A percentile compares a stretch with the other conserved stretches of the same genome.
These are phyloP conservation scores for Puccinia coronata DNA, from an alignment of 1,284 basidiomycete species.

Conservation along the genomic window DNA sequence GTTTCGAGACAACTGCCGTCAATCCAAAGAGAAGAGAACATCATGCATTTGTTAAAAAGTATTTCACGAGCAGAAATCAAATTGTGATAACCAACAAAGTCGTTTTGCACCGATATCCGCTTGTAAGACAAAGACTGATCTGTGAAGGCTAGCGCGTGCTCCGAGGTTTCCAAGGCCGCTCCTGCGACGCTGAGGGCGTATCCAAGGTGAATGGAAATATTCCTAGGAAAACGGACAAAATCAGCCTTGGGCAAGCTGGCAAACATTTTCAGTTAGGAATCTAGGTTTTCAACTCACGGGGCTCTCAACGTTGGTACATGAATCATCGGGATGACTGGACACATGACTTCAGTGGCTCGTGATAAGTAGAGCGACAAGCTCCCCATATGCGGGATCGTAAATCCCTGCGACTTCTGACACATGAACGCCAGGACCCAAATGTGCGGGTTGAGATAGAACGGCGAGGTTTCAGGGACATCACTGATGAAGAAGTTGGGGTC, in stretches of 20 bases:
- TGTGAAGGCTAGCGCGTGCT: slow-evolving; percentile 30
- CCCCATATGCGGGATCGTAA: slow-evolving; percentile 29
- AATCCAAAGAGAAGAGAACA: not conserved
- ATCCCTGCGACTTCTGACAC: slow-evolving; percentile 24
- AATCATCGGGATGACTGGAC: slow-evolving; percentile 43
- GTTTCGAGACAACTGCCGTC: not conserved
- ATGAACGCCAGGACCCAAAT: slow-evolving; percentile 33
- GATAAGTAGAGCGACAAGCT: slow-evolving; percentile 11
- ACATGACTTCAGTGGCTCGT: slow-evolving; percentile 20
- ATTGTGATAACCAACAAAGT: slow-evolving; percentile 23
- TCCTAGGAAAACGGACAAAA: not conserved
- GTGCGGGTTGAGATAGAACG: slow-evolving; percentile 29
- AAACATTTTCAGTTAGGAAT: not conserved
- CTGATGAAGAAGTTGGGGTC: slow-evolving; percentile 27
- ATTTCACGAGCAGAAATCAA: too few species aligned
- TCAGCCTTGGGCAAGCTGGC: not conserved
- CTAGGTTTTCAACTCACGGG: not conserved
- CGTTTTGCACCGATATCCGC: slow-evolving; percentile 31
- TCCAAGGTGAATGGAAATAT: slow-evolving; percentile 39
- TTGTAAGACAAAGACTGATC: slow-evolving; percentile 37
- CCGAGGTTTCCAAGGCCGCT: slow-evolving; percentile 31
- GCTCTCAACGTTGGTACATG: slow-evolving; percentile 37
- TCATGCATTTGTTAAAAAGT: not conserved
- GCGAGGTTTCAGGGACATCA: slow-evolving; percentile 7
- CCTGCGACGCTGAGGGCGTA: slow-evolving; percentile 38